Evolutionary conservation across 176 grass and related monocot species (phyloP).

Genomic region (Melocanna baccifera): DNA sequence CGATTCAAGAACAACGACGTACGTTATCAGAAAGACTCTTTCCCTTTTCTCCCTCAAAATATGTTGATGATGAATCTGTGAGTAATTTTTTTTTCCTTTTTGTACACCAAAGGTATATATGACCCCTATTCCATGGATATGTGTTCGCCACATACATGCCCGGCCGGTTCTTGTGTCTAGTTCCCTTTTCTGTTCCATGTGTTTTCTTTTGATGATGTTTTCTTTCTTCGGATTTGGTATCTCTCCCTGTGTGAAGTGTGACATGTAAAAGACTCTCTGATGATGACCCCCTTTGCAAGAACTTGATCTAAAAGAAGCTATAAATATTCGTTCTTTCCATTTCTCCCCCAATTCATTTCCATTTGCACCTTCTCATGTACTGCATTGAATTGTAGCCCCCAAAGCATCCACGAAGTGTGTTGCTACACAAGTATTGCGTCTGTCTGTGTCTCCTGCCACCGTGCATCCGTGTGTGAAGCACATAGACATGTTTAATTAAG

Average conservation of each 20-base stretch:
- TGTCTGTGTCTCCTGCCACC: neutral
- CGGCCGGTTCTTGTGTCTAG: neutral
- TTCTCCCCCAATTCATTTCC: slow-evolving; percentile 39
- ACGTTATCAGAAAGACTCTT: neutral
- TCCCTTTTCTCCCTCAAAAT: neutral
- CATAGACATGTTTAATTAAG: neutral
- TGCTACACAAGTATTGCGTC: slow-evolving; percentile 15
- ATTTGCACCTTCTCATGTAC: slow-evolving; percentile 40
- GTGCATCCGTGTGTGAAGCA: neutral
- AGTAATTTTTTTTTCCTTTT: neutral
- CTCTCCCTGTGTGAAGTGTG: slow-evolving; percentile 28
- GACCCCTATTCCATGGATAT: neutral
- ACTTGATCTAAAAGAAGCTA: slow-evolving; percentile 53
- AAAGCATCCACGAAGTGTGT: slow-evolving; percentile 12
- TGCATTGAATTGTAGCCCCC: slow-evolving; percentile 36
- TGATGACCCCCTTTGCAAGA: slow-evolving; percentile 39
- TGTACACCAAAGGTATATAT: neutral
- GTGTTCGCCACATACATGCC: neutral
- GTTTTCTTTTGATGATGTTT: slow-evolving; percentile 1
- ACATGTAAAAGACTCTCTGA: slow-evolving; percentile 45
- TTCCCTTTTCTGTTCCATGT: neutral
- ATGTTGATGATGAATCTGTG: neutral
- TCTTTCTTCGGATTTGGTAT: slow-evolving; percentile 34
- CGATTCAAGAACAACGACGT: slow-evolving; percentile 64
- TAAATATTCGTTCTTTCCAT: slow-evolving; percentile 53